These are phyloP conservation scores for Mikania micrantha DNA, from an alignment of 129 eudicot species.

Conservation along the genomic window DNA sequence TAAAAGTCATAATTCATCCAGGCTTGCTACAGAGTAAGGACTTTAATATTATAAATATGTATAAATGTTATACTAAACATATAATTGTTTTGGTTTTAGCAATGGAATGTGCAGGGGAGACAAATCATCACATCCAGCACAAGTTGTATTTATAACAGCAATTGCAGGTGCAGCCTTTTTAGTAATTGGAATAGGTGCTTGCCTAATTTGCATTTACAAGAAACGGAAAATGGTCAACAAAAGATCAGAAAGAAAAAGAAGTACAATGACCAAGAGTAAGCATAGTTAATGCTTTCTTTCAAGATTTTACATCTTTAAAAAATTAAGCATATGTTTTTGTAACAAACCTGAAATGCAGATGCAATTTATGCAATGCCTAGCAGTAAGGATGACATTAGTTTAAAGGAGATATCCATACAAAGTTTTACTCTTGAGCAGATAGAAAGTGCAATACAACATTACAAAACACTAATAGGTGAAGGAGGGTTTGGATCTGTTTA, in stretches of 20 bases:
- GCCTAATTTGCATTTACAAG: conserved; percentile 41
- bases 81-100: conserved; percentile 34
- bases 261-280: conserved; percentile 65
- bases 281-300: neutral
- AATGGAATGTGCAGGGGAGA: conserved; percentile 40
- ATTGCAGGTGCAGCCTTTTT: conserved; percentile 40
- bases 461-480: conserved; percentile 80
- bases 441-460: conserved; percentile 62
- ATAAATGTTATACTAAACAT: neutral
- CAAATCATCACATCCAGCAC: conserved; percentile 32
- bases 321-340: neutral
- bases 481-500: conserved; percentile 89
- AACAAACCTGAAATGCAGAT: conserved; percentile 43
- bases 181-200: conserved; percentile 27
- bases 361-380: conserved; percentile 65
- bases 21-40: conserved; percentile 63
- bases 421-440: conserved; percentile 52
- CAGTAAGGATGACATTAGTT: conserved; percentile 43
- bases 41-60: neutral
- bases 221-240: conserved; percentile 23
- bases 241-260: conserved; percentile 31
- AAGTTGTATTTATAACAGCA: conserved; percentile 37
- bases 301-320: neutral
- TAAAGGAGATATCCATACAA: conserved; percentile 55
- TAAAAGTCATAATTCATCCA: conserved; percentile 34